phyloP scores from a whole-genome alignment of 2,329 filamentous ascomycete genomes.

The Xylaria sp. region DNA sequence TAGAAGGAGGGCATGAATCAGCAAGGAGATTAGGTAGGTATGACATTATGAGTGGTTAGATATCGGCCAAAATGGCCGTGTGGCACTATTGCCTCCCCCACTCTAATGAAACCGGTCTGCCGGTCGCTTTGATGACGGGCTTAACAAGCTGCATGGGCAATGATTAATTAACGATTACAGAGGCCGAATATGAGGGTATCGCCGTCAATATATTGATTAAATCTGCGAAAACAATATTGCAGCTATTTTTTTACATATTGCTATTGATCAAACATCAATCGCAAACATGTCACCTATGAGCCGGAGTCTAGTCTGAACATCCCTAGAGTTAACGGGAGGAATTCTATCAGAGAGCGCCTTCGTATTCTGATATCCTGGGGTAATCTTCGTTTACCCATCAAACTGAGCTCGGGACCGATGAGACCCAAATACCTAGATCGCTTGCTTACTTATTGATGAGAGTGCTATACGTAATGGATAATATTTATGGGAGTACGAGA shows the following conservation, averaged over 20 bases:
- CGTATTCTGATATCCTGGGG: background rate
- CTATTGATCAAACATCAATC: background rate
- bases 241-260: background rate
- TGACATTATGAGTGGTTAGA: background rate
- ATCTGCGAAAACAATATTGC: background rate
- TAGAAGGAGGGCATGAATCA: background rate
- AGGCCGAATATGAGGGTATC: background rate
- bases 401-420: background rate
- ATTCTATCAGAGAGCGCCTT: background rate
- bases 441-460: background rate
- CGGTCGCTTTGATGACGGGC: background rate
- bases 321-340: background rate
- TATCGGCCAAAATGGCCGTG: conserved; percentile 11
- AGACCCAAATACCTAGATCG: background rate
- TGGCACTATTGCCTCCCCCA: background rate
- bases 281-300: background rate
- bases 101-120: background rate
- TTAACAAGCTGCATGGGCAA: background rate
- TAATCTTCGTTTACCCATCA: background rate
- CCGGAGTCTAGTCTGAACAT: background rate
- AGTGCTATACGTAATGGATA: background rate
- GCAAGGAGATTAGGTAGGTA: too few species aligned
- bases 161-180: too few species aligned
- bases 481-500: background rate
- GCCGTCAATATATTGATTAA: background rate